A percentile compares a stretch with the other conserved stretches of the same genome.
Conservation (phyloP, 1,139 yeast genomes). For the Sugiyamaella castrensis region DNA sequence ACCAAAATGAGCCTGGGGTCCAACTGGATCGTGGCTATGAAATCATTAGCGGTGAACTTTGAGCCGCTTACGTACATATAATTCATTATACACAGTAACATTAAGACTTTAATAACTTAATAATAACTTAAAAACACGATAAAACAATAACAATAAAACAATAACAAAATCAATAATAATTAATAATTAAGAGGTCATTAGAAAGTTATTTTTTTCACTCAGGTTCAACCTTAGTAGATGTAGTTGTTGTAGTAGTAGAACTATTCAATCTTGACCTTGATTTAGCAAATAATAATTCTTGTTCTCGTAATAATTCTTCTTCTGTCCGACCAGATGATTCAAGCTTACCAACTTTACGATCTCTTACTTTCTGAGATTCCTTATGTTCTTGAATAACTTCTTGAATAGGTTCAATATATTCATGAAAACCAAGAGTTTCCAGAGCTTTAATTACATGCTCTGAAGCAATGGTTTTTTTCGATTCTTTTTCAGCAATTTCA, state of each 20-base stretch:
- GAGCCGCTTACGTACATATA: too few relatives aligned
- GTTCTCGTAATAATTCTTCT: constrained; percentile 87
- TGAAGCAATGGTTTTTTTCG: constrained; percentile 93
- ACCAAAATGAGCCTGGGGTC: too few relatives aligned
- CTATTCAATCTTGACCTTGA: constrained; percentile 58
- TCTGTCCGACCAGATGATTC: constrained; percentile 90
- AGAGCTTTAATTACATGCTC: constrained; percentile 94
- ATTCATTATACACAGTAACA: too few relatives aligned
- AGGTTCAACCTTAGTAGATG: constrained; percentile 9
- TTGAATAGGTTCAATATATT: constrained; percentile 78
- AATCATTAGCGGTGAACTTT: too few relatives aligned
- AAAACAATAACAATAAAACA: background rate
- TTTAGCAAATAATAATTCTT: constrained; percentile 86
- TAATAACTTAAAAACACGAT: constrained; percentile 4
- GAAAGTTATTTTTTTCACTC: background rate
- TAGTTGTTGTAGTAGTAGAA: constrained; percentile 15
- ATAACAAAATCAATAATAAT: constrained; percentile 2
- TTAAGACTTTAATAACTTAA: background rate
- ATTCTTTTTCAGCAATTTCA: constrained; percentile 94
- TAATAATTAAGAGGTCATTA: background rate
- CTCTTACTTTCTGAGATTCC: constrained; percentile 74
- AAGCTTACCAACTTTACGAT: constrained; percentile 87
- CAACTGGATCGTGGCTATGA: too few relatives aligned
- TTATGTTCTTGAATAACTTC: constrained; percentile 83
- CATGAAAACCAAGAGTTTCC: constrained; percentile 81